Evolutionary conservation across 129 eudicot species (phyloP).

Genomic region (Flaveria sonorensis): DNA sequence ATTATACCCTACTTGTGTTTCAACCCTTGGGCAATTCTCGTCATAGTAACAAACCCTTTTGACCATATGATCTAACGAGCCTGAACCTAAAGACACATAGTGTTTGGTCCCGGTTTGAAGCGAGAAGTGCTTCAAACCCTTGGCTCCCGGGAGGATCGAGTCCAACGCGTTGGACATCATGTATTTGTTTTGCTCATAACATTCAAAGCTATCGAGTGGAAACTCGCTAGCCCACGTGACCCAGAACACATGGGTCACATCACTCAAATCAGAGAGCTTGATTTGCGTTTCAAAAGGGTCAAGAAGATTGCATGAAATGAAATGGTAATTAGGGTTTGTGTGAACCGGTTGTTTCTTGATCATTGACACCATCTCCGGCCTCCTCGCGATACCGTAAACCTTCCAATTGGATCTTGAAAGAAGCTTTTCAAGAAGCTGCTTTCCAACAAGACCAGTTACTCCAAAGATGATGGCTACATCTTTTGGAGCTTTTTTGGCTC

Average conservation of each 20-base stretch:
- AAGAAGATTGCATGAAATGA: conserved; percentile 74
- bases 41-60: conserved; percentile 39
- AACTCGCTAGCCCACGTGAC: conserved; percentile 89
- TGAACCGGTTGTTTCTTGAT: conserved; percentile 23
- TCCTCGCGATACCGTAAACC: conserved; percentile 78
- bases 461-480: conserved; percentile 80
- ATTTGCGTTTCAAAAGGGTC: conserved; percentile 48
- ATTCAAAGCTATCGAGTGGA: conserved; percentile 70
- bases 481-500: conserved; percentile 30
- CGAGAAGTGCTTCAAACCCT: conserved; percentile 60
- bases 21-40: conserved; percentile 67
- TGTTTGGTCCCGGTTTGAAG: conserved; percentile 91
- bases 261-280: conserved; percentile 54
- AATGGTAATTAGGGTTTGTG: conserved; percentile 50
- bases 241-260: conserved; percentile 86
- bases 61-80: conserved; percentile 29
- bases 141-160: conserved; percentile 61
- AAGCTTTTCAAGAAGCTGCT: conserved; percentile 64
- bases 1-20: conserved; percentile 43
- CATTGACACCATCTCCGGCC: conserved; percentile 24
- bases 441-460: conserved; percentile 83
- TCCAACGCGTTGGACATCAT: conserved; percentile 82
- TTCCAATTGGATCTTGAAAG: conserved; percentile 64
- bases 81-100: conserved; percentile 57
- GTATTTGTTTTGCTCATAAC: conserved; percentile 67